These are phyloP conservation scores for Globisporangium cederbergense DNA, from an alignment of 352 stramenopile genomes.

Conservation along the genomic window DNA sequence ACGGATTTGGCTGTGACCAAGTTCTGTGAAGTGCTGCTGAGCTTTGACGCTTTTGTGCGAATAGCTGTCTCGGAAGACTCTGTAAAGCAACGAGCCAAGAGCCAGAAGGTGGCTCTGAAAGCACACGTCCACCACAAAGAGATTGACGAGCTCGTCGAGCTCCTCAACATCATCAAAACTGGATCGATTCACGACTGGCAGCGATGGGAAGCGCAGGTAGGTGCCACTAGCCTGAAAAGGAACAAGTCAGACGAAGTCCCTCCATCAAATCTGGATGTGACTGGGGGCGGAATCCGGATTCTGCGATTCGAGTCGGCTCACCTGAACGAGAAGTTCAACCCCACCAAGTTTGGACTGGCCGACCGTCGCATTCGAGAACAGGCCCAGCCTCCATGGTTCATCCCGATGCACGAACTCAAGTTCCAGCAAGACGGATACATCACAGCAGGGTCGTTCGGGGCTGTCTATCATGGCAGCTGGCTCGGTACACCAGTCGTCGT, in stretches of 20 bases:
- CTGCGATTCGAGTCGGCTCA: slow-evolving; percentile 10
- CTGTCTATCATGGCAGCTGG: slow-evolving; percentile 21
- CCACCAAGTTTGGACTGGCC: slow-evolving; percentile 3
- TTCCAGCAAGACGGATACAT: slow-evolving; percentile 15
- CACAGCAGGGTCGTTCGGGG: slow-evolving; percentile 20
- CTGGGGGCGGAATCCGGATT: not conserved
- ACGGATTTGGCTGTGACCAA: slow-evolving; percentile 13
- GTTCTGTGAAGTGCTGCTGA: slow-evolving; percentile 10
- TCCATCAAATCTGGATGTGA: not conserved
- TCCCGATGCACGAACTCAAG: slow-evolving; percentile 16
- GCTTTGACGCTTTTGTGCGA: slow-evolving; percentile 9
- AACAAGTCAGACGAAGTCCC: not conserved
- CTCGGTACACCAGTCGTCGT: slow-evolving; percentile 13
- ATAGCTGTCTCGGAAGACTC: slow-evolving; percentile 11
- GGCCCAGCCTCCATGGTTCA: slow-evolving; percentile 15
- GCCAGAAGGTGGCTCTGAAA: slow-evolving; percentile 7
- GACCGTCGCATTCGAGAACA: slow-evolving; percentile 12
- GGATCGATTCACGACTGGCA: slow-evolving; percentile 11
- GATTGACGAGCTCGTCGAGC: slow-evolving; percentile 12
- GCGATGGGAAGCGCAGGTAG: not conserved
- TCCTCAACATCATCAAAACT: not conserved
- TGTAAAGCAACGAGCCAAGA: not conserved
- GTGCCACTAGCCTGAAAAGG: not conserved
- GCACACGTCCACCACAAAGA: slow-evolving; percentile 13
- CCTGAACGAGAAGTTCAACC: slow-evolving; percentile 14